phyloP scores from a whole-genome alignment of 2,329 filamentous ascomycete species.

The Pyricularia sp. region DNA sequence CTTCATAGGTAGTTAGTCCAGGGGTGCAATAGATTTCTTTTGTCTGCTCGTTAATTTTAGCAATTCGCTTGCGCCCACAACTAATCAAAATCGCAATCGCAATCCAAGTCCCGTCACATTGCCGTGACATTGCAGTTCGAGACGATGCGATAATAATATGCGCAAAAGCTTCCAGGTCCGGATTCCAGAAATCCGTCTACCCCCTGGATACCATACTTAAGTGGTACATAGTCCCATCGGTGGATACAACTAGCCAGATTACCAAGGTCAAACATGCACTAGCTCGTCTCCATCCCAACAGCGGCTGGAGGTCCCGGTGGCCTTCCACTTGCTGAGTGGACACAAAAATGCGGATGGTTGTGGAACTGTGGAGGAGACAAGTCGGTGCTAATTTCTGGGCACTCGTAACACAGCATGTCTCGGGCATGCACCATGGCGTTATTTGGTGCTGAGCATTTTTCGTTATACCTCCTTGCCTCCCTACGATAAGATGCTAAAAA shows the following conservation, averaged over 20 bases:
- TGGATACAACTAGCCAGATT: neutral
- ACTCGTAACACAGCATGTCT: neutral
- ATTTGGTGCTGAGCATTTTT: neutral
- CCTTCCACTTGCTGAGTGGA: neutral
- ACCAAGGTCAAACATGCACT: neutral
- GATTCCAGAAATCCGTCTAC: neutral
- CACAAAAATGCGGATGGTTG: neutral
- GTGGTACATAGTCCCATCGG: neutral
- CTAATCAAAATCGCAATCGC: neutral
- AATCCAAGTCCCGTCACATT: neutral
- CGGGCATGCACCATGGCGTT: neutral
- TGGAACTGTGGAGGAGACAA: neutral
- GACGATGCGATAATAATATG: neutral
- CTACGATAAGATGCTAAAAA: neutral
- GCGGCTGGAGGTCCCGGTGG: neutral
- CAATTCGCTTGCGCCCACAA: neutral
- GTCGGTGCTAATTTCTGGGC: constrained; percentile 4
- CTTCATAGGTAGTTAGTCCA: no score
- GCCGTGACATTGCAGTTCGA: neutral
- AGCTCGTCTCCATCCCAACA: neutral
- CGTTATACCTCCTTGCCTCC: no score
- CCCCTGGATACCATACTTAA: neutral
- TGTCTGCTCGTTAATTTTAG: neutral
- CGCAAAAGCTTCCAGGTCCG: neutral
- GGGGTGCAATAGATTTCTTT: neutral